phyloP scores from a whole-genome alignment of 495 filamentous ascomycete genomes.

The Aspergillus baeticus region DNA sequence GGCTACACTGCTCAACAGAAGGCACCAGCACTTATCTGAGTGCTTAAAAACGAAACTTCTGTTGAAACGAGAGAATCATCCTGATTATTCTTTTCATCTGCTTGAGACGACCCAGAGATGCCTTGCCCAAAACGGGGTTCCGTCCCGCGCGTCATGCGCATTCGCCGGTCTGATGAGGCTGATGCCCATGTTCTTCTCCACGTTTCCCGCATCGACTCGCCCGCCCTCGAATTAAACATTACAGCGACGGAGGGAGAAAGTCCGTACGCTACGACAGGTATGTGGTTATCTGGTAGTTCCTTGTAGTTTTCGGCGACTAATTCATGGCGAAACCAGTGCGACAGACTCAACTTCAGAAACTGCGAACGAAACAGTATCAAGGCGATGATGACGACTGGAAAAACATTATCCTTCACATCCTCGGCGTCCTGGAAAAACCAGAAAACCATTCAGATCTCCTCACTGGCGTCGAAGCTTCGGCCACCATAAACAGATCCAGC shows the following conservation, averaged over 20 bases:
- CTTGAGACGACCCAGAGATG: neutral
- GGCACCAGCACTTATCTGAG: neutral
- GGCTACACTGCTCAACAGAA: neutral
- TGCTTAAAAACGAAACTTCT: neutral
- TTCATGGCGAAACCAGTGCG: conserved; percentile 39
- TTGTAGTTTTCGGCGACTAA: neutral
- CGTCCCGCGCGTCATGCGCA: conserved; percentile 45
- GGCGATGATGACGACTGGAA: conserved; percentile 59
- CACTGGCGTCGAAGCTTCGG: conserved; percentile 35
- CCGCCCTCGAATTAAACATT: conserved; percentile 58
- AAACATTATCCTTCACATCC: conserved; percentile 39
- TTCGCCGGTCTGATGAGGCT: conserved; percentile 54
- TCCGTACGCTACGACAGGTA: conserved; percentile 59
- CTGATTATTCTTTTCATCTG: neutral
- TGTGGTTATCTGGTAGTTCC: conserved; percentile 9
- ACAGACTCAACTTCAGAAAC: conserved; percentile 37
- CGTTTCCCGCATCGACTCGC: conserved; percentile 44
- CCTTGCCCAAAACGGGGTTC: conserved; percentile 6
- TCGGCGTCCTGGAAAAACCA: conserved; percentile 25
- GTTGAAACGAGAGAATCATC: neutral
- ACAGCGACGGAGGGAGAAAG: conserved; percentile 66
- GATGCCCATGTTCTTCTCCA: conserved; percentile 58
- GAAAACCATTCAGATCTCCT: conserved; percentile 13
- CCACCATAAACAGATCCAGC: conserved; percentile 28
- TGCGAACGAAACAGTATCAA: conserved; percentile 53